Evolutionary conservation across 2,329 filamentous ascomycete species (phyloP).

Genomic region (Cercospora zeina): DNA sequence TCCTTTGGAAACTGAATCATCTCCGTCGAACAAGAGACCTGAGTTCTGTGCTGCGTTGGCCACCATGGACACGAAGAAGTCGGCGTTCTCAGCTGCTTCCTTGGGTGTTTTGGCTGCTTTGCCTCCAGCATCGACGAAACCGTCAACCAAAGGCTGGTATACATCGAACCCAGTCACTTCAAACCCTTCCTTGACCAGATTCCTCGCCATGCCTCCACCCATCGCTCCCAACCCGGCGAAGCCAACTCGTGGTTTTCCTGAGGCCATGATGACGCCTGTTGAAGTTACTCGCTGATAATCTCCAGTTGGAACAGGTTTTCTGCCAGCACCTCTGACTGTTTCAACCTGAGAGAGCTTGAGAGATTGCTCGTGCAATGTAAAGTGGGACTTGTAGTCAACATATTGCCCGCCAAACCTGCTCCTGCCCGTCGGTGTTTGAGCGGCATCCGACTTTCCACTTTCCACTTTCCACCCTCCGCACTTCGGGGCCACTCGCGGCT

Average conservation of each 20-base stretch:
- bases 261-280: slow-evolving; percentile 21
- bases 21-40: slow-evolving; percentile 62
- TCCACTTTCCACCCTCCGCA: slow-evolving; percentile 11
- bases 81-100: slow-evolving; percentile 60
- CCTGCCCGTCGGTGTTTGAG: slow-evolving; percentile 12
- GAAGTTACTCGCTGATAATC: not conserved
- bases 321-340: not conserved
- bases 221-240: slow-evolving; percentile 79
- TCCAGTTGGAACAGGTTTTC: not conserved
- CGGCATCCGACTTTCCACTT: slow-evolving; percentile 4
- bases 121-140: slow-evolving; percentile 65
- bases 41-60: slow-evolving; percentile 70
- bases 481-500: slow-evolving; percentile 14
- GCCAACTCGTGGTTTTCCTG: slow-evolving; percentile 34
- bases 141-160: slow-evolving; percentile 65
- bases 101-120: slow-evolving; percentile 59
- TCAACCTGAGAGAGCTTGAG: not conserved
- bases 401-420: slow-evolving; percentile 7
- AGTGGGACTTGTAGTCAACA: not conserved
- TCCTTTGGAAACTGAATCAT: slow-evolving; percentile 53
- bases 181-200: slow-evolving; percentile 68
- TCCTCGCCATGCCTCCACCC: slow-evolving; percentile 78
- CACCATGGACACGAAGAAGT: slow-evolving; percentile 72
- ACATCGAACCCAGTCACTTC: slow-evolving; percentile 71
- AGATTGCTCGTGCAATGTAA: not conserved